These are phyloP conservation scores for Cornus suecica DNA, from an alignment of 148 eudicot genomes.

Conservation along the genomic window DNA sequence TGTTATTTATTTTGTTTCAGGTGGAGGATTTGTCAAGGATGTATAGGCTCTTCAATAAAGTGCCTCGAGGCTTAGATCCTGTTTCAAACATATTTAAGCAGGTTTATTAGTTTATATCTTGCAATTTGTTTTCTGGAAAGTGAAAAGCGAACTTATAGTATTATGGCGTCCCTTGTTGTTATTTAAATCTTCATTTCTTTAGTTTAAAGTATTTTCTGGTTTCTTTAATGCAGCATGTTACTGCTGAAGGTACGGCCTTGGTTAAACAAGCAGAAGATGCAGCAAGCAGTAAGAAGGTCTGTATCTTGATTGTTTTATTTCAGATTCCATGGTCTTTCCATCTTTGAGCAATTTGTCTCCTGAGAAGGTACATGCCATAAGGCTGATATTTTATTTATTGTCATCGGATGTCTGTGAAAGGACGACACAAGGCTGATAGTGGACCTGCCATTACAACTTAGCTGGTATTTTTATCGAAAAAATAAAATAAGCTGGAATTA, in stretches of 20 bases:
- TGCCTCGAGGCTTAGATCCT: slow-evolving; percentile 64
- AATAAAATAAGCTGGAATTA: no score
- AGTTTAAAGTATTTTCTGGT: slow-evolving; percentile 4
- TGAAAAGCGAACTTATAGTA: neutral
- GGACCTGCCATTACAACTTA: neutral
- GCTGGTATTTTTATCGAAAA: no score
- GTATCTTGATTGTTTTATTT: slow-evolving; percentile 6
- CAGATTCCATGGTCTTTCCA: neutral
- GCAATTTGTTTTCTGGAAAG: neutral
- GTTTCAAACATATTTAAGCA: slow-evolving; percentile 71
- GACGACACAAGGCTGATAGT: neutral
- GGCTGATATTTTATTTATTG: no score
- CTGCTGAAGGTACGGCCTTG: slow-evolving; percentile 64
- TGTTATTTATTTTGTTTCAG: slow-evolving; percentile 28
- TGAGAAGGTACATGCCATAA: neutral
- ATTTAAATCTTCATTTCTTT: slow-evolving; percentile 3
- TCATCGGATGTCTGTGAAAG: no score
- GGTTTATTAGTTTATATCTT: slow-evolving; percentile 28
- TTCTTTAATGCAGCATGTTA: slow-evolving; percentile 56
- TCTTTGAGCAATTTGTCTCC: slow-evolving; percentile 3
- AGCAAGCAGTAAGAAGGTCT: slow-evolving; percentile 63
- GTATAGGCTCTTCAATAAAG: slow-evolving; percentile 74
- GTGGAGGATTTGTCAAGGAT: slow-evolving; percentile 78
- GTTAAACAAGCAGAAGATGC: slow-evolving; percentile 88
- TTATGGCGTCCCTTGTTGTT: neutral